Base-by-base conservation (phyloP, 1,284 basidiomycete genomes). In the Xerocomus cyaneibrunnescens region DNA sequence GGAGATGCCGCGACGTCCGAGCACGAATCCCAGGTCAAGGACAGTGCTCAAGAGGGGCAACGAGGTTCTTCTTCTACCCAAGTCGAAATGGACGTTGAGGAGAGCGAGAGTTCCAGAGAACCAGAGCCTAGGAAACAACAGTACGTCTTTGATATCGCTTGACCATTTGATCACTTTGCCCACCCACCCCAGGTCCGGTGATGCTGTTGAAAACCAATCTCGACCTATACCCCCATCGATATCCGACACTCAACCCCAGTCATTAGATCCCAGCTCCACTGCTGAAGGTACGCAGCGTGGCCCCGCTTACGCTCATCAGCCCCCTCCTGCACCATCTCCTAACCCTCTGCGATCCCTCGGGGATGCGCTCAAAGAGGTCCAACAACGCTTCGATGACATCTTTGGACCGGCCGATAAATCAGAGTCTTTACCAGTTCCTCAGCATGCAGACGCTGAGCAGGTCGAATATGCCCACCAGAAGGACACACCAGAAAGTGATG, bases 321-420 rank as follows among this genome's bases (percentile, higher is more conserved):
- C 55, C 23, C 72, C 65, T 21, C 64, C 76, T 16, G 62, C 61
- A n/a, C 61, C 72, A 16, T 52, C 70, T 28, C 69, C 67, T 37
- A 89, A 93, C 60, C 84, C 90, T 5, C 73, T 89, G 25, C 89
- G 94, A 50, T 89, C 83, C 55, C 82, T 96, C 3, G 94, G 94
- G 32, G 95, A 98, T 66, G 83, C 91, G 1, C 71, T 94, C 50
- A 83, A 89, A 58, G 90, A 95, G 63, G 91, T 98, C 58, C 84
- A 81, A 48, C 85, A 90, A 55, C 84, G 88, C 14, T 84, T 94
- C 57, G 85, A 96, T 55, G 88, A 94, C 55, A 98, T 98, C 56
- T 74, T 91, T 50, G 79, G 84, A 69, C 66, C 76, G 60, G 69
- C 77, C 56, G 50, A 69, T 62, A 57, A 63, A 17, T 34, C 50